Evolutionary conservation across 352 stramenopile genomes (phyloP).

Genomic region (Phytophthora uliginosa): DNA sequence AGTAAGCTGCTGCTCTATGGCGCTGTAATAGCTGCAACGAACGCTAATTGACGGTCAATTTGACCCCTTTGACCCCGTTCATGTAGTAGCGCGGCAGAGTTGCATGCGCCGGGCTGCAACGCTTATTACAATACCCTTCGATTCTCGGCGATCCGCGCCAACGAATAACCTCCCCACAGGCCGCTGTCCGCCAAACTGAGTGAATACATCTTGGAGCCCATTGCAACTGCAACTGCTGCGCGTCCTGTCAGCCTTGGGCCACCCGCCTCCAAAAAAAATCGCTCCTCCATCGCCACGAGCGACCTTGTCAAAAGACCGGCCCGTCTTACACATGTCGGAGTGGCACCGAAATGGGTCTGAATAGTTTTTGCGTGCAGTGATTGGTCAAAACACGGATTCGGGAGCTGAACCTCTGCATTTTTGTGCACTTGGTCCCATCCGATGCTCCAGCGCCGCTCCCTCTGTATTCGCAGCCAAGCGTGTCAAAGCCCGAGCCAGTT

Average conservation of each 20-base stretch:
- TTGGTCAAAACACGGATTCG: neutral
- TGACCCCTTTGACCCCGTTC: no score
- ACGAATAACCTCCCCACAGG: neutral
- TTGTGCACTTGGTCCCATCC: conserved; percentile 18
- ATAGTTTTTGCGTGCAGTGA: neutral
- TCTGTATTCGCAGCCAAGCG: neutral
- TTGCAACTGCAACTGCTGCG: neutral
- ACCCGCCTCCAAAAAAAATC: neutral
- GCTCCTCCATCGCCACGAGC: neutral
- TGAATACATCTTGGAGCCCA: neutral
- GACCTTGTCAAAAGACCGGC: conserved; percentile 12
- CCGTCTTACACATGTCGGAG: conserved; percentile 19
- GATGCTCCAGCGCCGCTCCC: conserved; percentile 9
- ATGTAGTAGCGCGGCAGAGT: neutral
- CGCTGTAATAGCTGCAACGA: neutral
- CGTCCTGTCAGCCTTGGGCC: neutral
- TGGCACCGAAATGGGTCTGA: conserved; percentile 16
- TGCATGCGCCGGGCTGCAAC: neutral
- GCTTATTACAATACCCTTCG: neutral
- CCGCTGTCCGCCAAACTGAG: neutral
- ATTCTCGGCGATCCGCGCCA: neutral
- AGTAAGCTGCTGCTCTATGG: neutral
- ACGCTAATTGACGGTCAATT: no score
- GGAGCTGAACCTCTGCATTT: neutral
- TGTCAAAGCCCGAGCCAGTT: conserved; percentile 29